Evolutionary conservation across 805 yeast species (phyloP).

Genomic region (Metschnikowia henanensis): DNA sequence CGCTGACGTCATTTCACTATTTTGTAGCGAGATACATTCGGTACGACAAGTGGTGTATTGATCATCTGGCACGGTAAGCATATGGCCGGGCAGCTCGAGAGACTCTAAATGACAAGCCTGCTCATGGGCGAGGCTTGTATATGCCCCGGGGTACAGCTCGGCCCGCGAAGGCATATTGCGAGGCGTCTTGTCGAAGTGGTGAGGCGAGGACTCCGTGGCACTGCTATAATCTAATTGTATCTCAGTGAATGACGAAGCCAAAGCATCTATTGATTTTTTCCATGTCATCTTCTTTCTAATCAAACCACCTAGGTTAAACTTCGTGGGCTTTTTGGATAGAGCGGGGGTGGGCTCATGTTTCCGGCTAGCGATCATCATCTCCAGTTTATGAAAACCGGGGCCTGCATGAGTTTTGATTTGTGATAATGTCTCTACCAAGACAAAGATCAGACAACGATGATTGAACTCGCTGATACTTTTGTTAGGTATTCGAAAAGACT

Average conservation of each 20-base stretch:
- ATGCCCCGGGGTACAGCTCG: background rate
- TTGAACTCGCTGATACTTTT: too few relatives aligned
- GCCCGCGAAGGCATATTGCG: background rate
- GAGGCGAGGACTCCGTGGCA: background rate
- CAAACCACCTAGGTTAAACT: slow-evolving; percentile 21
- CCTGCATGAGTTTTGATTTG: background rate
- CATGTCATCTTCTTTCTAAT: slow-evolving; percentile 20
- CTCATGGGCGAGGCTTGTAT: slow-evolving; percentile 1
- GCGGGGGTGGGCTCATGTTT: slow-evolving; percentile 15
- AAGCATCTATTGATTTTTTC: slow-evolving; percentile 15
- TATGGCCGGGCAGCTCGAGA: background rate
- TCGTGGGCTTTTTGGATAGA: slow-evolving; percentile 10
- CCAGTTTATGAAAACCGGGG: background rate
- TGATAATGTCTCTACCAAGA: too few relatives aligned
- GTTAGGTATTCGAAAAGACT: too few relatives aligned
- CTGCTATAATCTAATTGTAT: slow-evolving; percentile 7
- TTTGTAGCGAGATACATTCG: slow-evolving; percentile 38
- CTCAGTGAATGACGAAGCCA: slow-evolving; percentile 10
- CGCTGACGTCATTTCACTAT: slow-evolving; percentile 38
- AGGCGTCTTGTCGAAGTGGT: background rate
- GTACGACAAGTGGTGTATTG: slow-evolving; percentile 31
- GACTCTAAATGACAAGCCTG: slow-evolving; percentile 5
- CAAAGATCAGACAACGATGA: too few relatives aligned
- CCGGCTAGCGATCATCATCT: slow-evolving; percentile 18
- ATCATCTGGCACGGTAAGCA: slow-evolving; percentile 1